phyloP scores from a whole-genome alignment of 202 grass and related monocot species.

The Cymbopogon flexuosus region DNA sequence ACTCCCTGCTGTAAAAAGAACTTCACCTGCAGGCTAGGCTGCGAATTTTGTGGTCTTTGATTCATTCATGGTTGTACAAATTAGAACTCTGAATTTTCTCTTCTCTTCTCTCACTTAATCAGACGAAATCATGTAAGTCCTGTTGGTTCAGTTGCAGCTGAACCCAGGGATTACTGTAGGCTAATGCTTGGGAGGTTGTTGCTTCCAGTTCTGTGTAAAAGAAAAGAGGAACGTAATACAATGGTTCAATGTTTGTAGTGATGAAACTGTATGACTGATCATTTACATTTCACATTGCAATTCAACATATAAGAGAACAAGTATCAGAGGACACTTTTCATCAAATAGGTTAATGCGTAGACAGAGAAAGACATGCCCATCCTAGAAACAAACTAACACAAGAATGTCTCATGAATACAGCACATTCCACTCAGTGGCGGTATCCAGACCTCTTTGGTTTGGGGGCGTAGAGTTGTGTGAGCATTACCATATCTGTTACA shows the following conservation, averaged over 20 bases:
- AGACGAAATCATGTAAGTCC: not conserved
- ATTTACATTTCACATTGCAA: not conserved
- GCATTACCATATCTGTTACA: too few species aligned
- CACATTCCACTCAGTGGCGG: too few species aligned
- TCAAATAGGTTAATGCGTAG: too few species aligned
- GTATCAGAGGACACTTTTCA: too few species aligned
- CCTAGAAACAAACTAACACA: too few species aligned
- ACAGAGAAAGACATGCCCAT: too few species aligned
- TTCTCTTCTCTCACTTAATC: not conserved
- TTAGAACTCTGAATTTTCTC: not conserved
- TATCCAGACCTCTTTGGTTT: too few species aligned
- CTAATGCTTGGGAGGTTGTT: not conserved
- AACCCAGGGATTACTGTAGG: not conserved
- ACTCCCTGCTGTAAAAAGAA: slow-evolving; percentile 62
- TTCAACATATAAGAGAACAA: too few species aligned
- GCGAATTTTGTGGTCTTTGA: not conserved
- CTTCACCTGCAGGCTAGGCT: slow-evolving; percentile 61
- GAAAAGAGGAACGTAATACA: not conserved
- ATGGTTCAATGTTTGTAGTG: not conserved
- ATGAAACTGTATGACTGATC: not conserved
- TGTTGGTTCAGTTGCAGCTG: slow-evolving; percentile 5
- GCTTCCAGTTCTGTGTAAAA: not conserved
- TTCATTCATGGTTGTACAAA: slow-evolving; percentile 30
- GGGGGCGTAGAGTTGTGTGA: too few species aligned
- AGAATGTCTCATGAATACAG: too few species aligned